These are phyloP conservation scores for Volvariella volvacea DNA, from an alignment of 1,284 basidiomycete species.

Conservation along the genomic window DNA sequence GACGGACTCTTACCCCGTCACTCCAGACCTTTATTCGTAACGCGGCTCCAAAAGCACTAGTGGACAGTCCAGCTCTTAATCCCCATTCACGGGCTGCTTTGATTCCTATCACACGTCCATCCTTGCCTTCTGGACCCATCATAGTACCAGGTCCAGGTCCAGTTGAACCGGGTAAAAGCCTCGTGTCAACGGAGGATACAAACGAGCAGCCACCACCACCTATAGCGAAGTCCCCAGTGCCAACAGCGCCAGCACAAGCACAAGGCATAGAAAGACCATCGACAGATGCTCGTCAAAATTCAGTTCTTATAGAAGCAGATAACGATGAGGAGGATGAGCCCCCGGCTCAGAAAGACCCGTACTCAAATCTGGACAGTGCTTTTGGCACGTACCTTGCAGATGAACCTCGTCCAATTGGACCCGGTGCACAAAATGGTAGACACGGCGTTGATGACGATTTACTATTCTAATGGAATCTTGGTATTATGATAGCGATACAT, in stretches of 20 bases:
- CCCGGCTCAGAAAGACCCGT: conserved; percentile 47
- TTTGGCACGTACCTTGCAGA: conserved; percentile 65
- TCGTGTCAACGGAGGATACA: conserved; percentile 12
- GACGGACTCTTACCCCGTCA: conserved; percentile 5
- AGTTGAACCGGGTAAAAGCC: conserved; percentile 35
- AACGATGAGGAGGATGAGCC: conserved; percentile 26
- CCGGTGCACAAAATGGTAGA: conserved; percentile 23
- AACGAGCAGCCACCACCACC: conserved; percentile 19
- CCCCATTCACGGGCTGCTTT: conserved; percentile 64
- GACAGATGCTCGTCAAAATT: conserved; percentile 21
- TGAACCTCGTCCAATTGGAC: conserved; percentile 50
- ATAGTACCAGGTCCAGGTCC: conserved; percentile 64
- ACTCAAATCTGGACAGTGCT: conserved; percentile 66
- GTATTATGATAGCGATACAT: conserved; percentile 4
- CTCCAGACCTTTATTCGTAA: conserved; percentile 77
- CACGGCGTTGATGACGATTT: conserved; percentile 43
- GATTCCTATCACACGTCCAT: conserved; percentile 49
- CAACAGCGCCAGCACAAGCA: not conserved
- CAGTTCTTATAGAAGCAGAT: conserved; percentile 20
- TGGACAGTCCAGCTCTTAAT: conserved; percentile 76
- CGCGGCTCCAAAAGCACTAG: conserved; percentile 65
- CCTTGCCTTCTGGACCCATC: conserved; percentile 41
- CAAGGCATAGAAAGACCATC: conserved; percentile 9
- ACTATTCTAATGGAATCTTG: conserved; percentile 36
- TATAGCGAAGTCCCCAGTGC: conserved; percentile 11